Base-by-base conservation (phyloP, 2,329 filamentous ascomycete species). In the Alternaria longipes region DNA sequence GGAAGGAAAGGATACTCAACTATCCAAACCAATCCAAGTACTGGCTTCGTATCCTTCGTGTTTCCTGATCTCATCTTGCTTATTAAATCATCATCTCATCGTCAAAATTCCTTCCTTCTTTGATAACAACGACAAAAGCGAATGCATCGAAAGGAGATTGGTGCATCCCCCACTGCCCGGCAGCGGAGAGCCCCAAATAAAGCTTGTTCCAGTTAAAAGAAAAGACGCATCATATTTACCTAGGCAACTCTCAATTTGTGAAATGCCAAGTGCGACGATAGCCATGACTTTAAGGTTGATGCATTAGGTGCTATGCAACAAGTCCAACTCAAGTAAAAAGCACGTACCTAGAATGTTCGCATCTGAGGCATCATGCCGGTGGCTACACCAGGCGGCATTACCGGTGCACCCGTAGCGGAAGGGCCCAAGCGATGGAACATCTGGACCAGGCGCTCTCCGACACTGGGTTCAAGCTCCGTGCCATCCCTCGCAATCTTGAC, bases 401-500 rank as follows among this genome's bases (percentile, higher is more conserved):
- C 65, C 69, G 71, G 63, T 22, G 59, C 63, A 30, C 63, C 66
- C 38, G 72, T 63, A 51, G 61, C 71, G 8, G 72, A 63, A 41
- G 74, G 74, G n/a, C 74, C 75, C 28, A 76, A 59, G 16, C 75
- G 72, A 63, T 77, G 90, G 78, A 98, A 97, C 71, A 97, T 85
- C 45, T 89, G 88, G 64, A 96, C 84, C 55, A 98, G 81, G 70
- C 88, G 88, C 70, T 88, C 87, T 5, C 94, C 94, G 44, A 97
- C 87, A 30, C 84, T 87, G 28, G 94, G 91, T 78, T 98, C 94
- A 54, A 98, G 83, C 78, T 98, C 94, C 0, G 94, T 98, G 2
- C 94, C 94, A 72, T 98, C 94, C 71, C 94, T 86, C 24, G 94
- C 94, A 74, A 98, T 97, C 80, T 98, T 98, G 64, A 98, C 92